Conservation (phyloP, 163 green algal species). For the Chlamydomonas reinhardtii region DNA sequence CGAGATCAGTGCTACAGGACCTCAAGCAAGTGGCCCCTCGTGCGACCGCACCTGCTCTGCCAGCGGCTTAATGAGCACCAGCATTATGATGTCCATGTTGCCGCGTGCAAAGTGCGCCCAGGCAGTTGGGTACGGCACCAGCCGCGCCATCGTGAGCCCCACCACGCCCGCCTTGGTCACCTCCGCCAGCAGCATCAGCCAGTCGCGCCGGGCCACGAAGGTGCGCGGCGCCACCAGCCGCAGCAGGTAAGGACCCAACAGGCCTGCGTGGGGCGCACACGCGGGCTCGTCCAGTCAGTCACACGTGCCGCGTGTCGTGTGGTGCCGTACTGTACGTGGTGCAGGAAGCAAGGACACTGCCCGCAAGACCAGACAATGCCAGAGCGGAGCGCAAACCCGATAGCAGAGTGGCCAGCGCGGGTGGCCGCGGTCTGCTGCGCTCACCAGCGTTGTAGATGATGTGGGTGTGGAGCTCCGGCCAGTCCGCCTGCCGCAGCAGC, state of each 20-base stretch:
- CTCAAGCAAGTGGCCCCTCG: too few relatives aligned
- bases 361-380: too few relatives aligned
- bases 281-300: too few relatives aligned
- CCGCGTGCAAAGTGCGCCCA: slow-evolving; percentile 6
- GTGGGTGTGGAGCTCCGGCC: background rate
- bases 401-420: too few relatives aligned
- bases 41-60: slow-evolving; percentile 15
- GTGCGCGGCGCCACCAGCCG: background rate
- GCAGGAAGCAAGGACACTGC: too few relatives aligned
- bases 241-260: slow-evolving; percentile 34
- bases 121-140: background rate
- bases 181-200: background rate
- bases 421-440: too few relatives aligned
- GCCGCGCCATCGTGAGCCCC: background rate
- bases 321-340: too few relatives aligned
- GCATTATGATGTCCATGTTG: slow-evolving; percentile 28
- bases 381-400: too few relatives aligned
- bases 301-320: too few relatives aligned
- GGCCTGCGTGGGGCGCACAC: background rate
- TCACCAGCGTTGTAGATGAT: slow-evolving; percentile 14
- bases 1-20: too few relatives aligned
- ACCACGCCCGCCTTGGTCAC: slow-evolving; percentile 12
- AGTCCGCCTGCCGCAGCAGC: background rate
- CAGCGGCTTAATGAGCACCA: slow-evolving; percentile 30
- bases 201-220: background rate